Base-by-base conservation (phyloP, 371 early-diverging fungal species). In the Mucor circinelloides region DNA sequence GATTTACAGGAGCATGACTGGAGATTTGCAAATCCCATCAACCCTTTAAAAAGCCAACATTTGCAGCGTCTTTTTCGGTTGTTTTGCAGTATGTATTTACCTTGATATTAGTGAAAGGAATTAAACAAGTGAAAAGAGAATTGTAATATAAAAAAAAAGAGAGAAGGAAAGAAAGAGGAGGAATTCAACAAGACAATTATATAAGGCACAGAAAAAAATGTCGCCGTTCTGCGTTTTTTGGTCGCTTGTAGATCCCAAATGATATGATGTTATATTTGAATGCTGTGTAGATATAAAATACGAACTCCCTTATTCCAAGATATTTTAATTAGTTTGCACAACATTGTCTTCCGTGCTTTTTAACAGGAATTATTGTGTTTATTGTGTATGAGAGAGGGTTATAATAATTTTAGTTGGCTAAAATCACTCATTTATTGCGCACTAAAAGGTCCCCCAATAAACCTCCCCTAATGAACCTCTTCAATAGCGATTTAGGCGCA, bases 401-500 rank as follows among this genome's bases (percentile, higher is more conserved):
- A 28, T 54, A 27, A 25, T 54, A 7, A n/a, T n/a, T n/a, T 10
- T 28, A 25, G 38, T 46, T 44, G 64, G 69, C 69, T 64, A 64
- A 59, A 69, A 69, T 64, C 64, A 57, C 64, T 69, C 60, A 59
- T 30, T 46, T 60, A 58, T 44, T 38, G 62, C 34, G 46, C 46
- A 46, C 46, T 46, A 46, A 46, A 46, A 46, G 46, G 46, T 46
- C 46, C 46, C 46, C 46, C 46, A 68, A 46, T 63, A 58, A 68
- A 46, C 58, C 48, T 59, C 64, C 55, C 65, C 65, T 60, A 54
- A 60, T 52, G 42, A 38, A 42, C 42, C 27, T 54, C 36, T 65
- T 69, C 70, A 69, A 69, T 69, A 52, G 70, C 70, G 65, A 65
- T 69, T 64, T 58, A 55, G 55, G 48, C 70, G 70, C 70, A 69